Percentiles rank a stretch among this genome's conserved stretches.
Evolutionary conservation across 2,329 filamentous ascomycete species (phyloP).

Genomic region (Basipetospora chlamydospora): DNA sequence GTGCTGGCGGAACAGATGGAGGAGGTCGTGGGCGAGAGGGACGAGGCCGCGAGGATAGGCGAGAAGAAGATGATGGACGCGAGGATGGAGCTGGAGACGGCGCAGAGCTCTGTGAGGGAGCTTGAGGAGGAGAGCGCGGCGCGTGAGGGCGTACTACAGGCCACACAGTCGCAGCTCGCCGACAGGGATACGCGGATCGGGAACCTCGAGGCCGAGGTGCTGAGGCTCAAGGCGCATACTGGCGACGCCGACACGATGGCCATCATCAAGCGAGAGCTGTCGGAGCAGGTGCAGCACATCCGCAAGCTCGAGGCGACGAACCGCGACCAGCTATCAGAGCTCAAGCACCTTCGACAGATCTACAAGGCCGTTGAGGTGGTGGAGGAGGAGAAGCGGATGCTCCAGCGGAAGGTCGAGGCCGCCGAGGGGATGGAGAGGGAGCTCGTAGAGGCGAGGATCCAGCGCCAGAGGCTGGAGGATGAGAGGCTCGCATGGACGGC

Average conservation of each 20-base stretch:
- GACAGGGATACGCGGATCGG: constrained; percentile 59
- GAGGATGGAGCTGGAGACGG: constrained; percentile 32
- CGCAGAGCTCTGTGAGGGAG: constrained; percentile 37
- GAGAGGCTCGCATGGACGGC: constrained; percentile 78
- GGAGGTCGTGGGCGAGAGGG: constrained; percentile 47
- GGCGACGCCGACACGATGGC: constrained; percentile 75
- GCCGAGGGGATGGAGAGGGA: constrained; percentile 63
- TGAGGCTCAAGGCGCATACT: constrained; percentile 72
- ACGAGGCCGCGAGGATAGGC: constrained; percentile 51
- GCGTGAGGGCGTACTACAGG: constrained; percentile 41
- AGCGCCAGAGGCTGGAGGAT: constrained; percentile 76
- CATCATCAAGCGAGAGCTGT: constrained; percentile 75
- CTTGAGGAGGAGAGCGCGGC: constrained; percentile 42
- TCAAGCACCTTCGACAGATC: constrained; percentile 66
- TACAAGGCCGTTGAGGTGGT: constrained; percentile 86
- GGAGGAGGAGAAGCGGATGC: constrained; percentile 80
- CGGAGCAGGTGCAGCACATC: constrained; percentile 86
- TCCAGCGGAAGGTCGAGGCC: constrained; percentile 64
- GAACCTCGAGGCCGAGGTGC: constrained; percentile 65
- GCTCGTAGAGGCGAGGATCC: constrained; percentile 63
- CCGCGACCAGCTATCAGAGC: constrained; percentile 61
- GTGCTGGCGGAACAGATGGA: constrained; percentile 68
- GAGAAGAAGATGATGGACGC: constrained; percentile 42
- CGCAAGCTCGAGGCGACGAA: constrained; percentile 68
- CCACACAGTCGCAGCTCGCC: constrained; percentile 50